Evolutionary conservation across 108 stramenopile genomes (phyloP).

Genomic region (Skeletonema menzelii): DNA sequence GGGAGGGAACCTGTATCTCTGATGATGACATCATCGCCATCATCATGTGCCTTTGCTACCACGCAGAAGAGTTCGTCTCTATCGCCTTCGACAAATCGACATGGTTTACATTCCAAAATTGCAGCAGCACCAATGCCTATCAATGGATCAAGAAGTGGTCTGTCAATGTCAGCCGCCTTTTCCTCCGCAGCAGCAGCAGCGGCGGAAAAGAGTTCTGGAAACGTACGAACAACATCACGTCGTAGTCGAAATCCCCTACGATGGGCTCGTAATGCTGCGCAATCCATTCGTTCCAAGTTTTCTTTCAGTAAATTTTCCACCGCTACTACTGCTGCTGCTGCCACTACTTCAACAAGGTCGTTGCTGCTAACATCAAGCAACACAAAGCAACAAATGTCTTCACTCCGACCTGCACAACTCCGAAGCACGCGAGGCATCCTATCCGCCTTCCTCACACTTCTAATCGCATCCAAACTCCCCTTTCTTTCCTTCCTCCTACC

Average conservation of each 20-base stretch:
- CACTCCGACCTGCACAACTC: neutral
- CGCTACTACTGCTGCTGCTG: neutral
- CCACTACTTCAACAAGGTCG: neutral
- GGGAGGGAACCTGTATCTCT: neutral
- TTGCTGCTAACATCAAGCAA: neutral
- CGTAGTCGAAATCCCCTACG: conserved; percentile 2
- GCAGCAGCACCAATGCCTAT: neutral
- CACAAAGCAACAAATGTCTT: neutral
- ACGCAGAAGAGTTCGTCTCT: neutral
- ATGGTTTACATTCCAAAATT: neutral
- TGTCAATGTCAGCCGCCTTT: neutral
- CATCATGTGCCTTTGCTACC: conserved; percentile 6
- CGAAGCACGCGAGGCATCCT: conserved; percentile 2
- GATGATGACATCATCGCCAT: neutral
- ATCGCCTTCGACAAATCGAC: neutral
- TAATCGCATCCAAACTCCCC: neutral
- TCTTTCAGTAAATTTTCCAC: neutral
- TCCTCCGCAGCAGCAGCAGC: too few species aligned
- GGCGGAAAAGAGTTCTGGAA: neutral
- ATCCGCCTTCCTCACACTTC: conserved; percentile 12
- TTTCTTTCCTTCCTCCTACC: conserved; percentile 7
- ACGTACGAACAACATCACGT: neutral
- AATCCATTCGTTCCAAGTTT: conserved; percentile 20
- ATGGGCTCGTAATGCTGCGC: conserved; percentile 18
- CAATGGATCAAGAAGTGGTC: neutral